phyloP scores from a whole-genome alignment of 352 stramenopile genomes.

The Pelagophyceae sp. region DNA sequence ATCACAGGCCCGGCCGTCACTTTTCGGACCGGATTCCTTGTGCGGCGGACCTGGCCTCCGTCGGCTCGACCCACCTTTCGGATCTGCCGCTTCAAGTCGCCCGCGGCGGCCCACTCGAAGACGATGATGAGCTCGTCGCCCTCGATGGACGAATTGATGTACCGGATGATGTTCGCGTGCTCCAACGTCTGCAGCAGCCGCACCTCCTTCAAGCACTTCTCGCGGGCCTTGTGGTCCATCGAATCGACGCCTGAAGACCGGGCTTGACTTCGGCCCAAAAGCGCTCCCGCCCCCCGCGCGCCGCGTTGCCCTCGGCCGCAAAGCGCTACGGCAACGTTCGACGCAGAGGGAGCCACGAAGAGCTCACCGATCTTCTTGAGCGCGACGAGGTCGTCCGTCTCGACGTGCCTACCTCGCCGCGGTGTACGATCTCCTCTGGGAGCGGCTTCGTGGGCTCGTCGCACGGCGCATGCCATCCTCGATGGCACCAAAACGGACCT shows the following conservation, averaged over 20 bases:
- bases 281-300: too few relatives aligned
- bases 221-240: constrained; percentile 71
- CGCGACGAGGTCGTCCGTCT: constrained; percentile 61
- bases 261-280: too few relatives aligned
- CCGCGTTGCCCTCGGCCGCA: too few relatives aligned
- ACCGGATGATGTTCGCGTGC: constrained; percentile 81
- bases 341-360: too few relatives aligned
- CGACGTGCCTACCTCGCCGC: constrained; percentile 50
- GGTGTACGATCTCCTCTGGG: constrained; percentile 80
- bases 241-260: constrained; percentile 70
- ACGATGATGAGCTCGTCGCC: constrained; percentile 80
- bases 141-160: constrained; percentile 76
- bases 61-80: too few relatives aligned
- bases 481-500: too few relatives aligned
- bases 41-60: too few relatives aligned
- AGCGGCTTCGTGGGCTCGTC: constrained; percentile 65
- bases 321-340: too few relatives aligned
- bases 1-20: background rate
- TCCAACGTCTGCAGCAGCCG: constrained; percentile 69
- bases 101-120: constrained; percentile 82
- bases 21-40: background rate
- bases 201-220: constrained; percentile 77
- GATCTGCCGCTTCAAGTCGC: constrained; percentile 79
- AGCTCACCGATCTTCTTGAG: constrained; percentile 91
- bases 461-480: too few relatives aligned